Conservation (phyloP, 2,329 filamentous ascomycete species). For the Epichloe hybrida region DNA sequence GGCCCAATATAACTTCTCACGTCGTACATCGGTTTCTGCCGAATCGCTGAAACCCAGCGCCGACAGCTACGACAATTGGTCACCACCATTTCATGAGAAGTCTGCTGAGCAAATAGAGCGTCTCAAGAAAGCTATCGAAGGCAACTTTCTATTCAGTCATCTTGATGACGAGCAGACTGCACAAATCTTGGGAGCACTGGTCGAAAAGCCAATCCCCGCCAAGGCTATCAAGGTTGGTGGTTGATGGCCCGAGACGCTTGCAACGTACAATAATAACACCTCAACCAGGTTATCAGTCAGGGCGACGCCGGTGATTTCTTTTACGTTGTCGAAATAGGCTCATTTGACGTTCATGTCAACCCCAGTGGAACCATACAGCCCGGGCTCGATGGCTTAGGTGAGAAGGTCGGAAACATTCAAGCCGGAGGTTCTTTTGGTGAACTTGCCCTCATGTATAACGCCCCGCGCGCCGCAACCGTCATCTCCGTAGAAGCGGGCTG, state of each 20-base stretch:
- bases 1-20: slow-evolving; percentile 83
- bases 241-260: not conserved
- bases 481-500: slow-evolving; percentile 66
- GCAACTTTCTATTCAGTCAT: slow-evolving; percentile 89
- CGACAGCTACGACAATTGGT: slow-evolving; percentile 77
- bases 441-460: slow-evolving; percentile 96
- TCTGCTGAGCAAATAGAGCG: slow-evolving; percentile 65
- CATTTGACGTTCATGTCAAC: slow-evolving; percentile 87
- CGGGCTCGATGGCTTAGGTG: slow-evolving; percentile 69
- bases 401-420: slow-evolving; percentile 67
- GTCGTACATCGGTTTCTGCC: slow-evolving; percentile 90
- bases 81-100: slow-evolving; percentile 75
- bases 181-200: slow-evolving; percentile 77
- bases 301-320: slow-evolving; percentile 96
- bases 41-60: slow-evolving; percentile 87
- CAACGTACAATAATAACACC: slow-evolving; percentile 11
- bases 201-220: slow-evolving; percentile 90
- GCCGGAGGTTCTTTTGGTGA: slow-evolving; percentile 92
- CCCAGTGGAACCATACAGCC: slow-evolving; percentile 61
- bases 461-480: slow-evolving; percentile 87
- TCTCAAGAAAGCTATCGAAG: slow-evolving; percentile 66
- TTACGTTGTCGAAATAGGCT: slow-evolving; percentile 86
- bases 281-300: slow-evolving; percentile 74
- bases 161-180: slow-evolving; percentile 84
- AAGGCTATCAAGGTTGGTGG: slow-evolving; percentile 60